phyloP scores from a whole-genome alignment of 768 basidiomycete species.

The Hemileccinum rubropunctum region DNA sequence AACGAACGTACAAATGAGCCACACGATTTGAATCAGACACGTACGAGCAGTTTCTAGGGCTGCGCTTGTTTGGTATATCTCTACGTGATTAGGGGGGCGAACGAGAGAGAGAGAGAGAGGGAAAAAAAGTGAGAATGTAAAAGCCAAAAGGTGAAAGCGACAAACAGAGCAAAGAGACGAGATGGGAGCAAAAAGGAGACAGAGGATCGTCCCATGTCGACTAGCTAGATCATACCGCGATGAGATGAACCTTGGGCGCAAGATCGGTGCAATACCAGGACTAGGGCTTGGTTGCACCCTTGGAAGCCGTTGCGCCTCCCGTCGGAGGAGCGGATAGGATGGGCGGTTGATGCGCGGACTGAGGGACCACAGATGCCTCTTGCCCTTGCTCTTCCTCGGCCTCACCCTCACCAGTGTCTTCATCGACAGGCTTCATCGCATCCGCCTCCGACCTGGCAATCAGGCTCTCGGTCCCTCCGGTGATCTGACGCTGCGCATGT shows the following conservation, averaged over 20 bases:
- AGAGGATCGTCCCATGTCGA: no score
- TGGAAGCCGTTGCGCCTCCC: slow-evolving; percentile 7
- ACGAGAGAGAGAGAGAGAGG: neutral
- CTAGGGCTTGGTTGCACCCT: slow-evolving; percentile 7
- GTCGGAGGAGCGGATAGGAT: slow-evolving; percentile 33
- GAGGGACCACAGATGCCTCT: neutral
- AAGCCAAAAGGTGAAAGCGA: no score
- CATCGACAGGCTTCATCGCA: slow-evolving; percentile 79
- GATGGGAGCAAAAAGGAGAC: neutral
- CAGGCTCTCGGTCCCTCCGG: slow-evolving; percentile 6
- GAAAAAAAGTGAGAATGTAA: neutral
- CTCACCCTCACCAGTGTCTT: slow-evolving; percentile 20
- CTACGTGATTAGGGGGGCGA: slow-evolving; percentile 10
- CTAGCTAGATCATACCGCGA: no score
- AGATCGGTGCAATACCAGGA: neutral
- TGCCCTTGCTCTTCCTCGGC: slow-evolving; percentile 7
- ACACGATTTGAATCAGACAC: no score
- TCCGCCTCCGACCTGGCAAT: slow-evolving; percentile 37
- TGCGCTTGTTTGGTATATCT: slow-evolving; percentile 23
- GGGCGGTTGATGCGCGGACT: slow-evolving; percentile 26
- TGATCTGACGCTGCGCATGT: slow-evolving; percentile 9
- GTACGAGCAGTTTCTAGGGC: slow-evolving; percentile 11
- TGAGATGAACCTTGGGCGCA: no score
- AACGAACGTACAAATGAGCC: no score
- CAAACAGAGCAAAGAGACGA: no score